Evolutionary conservation across 2,329 filamentous ascomycete genomes (phyloP).

Genomic region (Curvularia hawaiiensis): DNA sequence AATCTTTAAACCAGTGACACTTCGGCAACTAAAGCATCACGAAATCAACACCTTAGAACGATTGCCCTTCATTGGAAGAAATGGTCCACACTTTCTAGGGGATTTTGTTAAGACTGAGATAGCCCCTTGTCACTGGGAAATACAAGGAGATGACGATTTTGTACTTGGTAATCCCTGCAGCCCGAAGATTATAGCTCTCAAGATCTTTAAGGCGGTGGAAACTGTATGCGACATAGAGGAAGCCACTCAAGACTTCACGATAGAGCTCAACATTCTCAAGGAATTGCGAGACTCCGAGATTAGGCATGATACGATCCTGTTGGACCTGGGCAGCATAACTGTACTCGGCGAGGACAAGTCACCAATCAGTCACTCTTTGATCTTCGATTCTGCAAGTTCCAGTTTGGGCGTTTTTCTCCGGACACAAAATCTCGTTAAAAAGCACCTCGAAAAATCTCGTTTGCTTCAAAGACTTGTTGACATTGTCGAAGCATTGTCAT

Average conservation of each 20-base stretch:
- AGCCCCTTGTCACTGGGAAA: neutral
- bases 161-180: neutral
- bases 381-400: neutral
- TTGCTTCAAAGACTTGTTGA: neutral
- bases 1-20: neutral
- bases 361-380: neutral
- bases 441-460: neutral
- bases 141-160: neutral
- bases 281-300: neutral
- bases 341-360: neutral
- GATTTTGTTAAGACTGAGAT: neutral
- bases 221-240: neutral
- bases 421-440: rapidly evolving
- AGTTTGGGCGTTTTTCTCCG: neutral
- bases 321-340: neutral
- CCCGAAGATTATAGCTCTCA: neutral
- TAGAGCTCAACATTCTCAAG: neutral
- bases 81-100: neutral
- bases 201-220: neutral
- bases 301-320: neutral
- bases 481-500: neutral
- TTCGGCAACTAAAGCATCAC: neutral
- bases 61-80: neutral
- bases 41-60: neutral
- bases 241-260: neutral